Evolutionary conservation across 2,329 filamentous ascomycete genomes (phyloP).

Genomic region (Diplodia corticola): DNA sequence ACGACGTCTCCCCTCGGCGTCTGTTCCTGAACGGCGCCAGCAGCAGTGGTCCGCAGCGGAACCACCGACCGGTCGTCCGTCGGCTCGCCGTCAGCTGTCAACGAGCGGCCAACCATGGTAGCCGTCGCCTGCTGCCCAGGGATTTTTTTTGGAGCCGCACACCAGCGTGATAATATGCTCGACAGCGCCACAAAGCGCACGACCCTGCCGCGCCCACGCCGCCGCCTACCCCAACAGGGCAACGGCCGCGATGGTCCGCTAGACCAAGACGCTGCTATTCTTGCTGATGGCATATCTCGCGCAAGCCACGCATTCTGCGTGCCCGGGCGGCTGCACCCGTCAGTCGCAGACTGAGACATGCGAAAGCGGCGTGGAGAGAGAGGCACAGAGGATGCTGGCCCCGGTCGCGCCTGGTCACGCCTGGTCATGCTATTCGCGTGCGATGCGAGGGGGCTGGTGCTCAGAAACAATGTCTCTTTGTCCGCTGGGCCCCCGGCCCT

Average conservation of each 20-base stretch:
- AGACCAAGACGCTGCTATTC: not conserved
- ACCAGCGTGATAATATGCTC: not conserved
- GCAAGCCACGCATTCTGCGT: not conserved
- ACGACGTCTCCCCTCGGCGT: not conserved
- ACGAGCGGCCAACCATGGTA: not conserved
- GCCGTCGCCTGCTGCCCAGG: not conserved
- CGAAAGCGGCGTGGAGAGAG: not conserved
- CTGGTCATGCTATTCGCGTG: constrained; percentile 1
- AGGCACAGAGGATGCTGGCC: not conserved
- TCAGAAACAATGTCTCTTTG: constrained; percentile 24
- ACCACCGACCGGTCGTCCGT: not conserved
- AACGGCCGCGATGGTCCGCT: constrained; percentile 1
- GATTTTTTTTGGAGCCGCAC: constrained; percentile 5
- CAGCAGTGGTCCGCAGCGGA: not conserved
- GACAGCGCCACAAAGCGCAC: not conserved
- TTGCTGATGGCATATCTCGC: not conserved
- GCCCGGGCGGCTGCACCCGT: constrained; percentile 9
- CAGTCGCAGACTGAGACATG: constrained; percentile 3
- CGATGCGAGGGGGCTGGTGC: constrained; percentile 18
- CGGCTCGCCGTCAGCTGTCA: not conserved
- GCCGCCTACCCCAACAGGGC: not conserved
- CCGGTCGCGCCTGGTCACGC: not conserved
- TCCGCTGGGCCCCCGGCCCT: constrained; percentile 2
- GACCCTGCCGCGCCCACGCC: not conserved
- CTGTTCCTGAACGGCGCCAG: not conserved